Evolutionary conservation across 192 early-diverging fungal species (phyloP).

Genomic region (Backusella tuberculispora): DNA sequence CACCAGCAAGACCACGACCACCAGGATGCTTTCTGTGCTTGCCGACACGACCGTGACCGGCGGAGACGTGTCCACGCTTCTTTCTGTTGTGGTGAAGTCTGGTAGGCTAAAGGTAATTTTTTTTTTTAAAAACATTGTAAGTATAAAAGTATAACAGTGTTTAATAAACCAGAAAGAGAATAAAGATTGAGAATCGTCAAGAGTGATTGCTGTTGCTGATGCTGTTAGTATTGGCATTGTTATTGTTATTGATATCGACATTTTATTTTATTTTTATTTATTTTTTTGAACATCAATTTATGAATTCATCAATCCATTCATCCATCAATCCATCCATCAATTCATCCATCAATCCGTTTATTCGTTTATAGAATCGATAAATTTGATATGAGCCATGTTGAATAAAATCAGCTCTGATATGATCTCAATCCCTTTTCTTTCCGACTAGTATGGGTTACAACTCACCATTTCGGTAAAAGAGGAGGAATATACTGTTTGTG

Average conservation of each 20-base stretch:
- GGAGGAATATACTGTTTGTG: neutral
- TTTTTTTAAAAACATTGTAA: too few relatives aligned
- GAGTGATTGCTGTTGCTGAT: too few relatives aligned
- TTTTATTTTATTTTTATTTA: too few relatives aligned
- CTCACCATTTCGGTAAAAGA: slow-evolving; percentile 18
- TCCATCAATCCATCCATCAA: neutral
- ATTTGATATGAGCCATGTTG: too few relatives aligned
- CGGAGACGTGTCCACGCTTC: slow-evolving; percentile 98
- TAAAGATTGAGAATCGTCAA: neutral
- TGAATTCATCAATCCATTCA: neutral
- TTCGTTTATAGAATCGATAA: too few relatives aligned
- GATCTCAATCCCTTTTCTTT: neutral
- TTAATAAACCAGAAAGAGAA: neutral
- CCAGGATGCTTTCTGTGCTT: slow-evolving; percentile 94
- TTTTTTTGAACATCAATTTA: too few relatives aligned
- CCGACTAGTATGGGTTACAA: neutral
- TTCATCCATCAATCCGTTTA: neutral
- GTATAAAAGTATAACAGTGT: neutral
- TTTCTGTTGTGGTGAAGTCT: slow-evolving; percentile 89
- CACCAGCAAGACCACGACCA: slow-evolving; percentile 99
- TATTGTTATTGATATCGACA: too few relatives aligned
- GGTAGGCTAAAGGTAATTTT: slow-evolving; percentile 62
- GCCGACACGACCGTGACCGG: slow-evolving; percentile 99
- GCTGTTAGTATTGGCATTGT: too few relatives aligned
- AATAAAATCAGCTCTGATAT: too few relatives aligned